Evolutionary conservation across 352 stramenopile genomes (phyloP).

Genomic region (Phytopythium delawarense): DNA sequence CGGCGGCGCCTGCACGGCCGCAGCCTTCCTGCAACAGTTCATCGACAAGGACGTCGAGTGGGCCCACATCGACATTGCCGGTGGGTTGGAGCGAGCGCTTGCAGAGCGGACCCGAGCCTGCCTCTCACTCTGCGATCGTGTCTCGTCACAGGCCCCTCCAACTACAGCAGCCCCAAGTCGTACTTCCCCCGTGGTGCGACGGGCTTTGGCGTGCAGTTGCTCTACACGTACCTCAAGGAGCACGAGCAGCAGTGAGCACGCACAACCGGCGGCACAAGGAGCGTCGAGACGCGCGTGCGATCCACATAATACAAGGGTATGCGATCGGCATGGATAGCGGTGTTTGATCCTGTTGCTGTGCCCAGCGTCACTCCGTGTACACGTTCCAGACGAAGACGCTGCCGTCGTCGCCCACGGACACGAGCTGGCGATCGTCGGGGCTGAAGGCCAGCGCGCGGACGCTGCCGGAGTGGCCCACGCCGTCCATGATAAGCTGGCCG

Average conservation of each 20-base stretch:
- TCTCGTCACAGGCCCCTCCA: slow-evolving; percentile 35
- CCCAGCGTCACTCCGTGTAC: slow-evolving; percentile 42
- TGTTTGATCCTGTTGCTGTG: slow-evolving; percentile 7
- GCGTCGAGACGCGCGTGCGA: not conserved
- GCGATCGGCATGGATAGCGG: slow-evolving; percentile 2
- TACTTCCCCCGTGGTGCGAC: slow-evolving; percentile 85
- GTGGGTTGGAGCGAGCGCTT: slow-evolving; percentile 10
- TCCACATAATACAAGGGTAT: not conserved
- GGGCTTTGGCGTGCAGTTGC: slow-evolving; percentile 84
- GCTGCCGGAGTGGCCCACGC: slow-evolving; percentile 72
- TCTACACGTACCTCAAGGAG: slow-evolving; percentile 84
- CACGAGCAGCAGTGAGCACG: slow-evolving; percentile 39
- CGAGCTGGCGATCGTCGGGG: slow-evolving; percentile 89
- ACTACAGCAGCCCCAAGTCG: slow-evolving; percentile 78
- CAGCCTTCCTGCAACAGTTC: slow-evolving; percentile 89
- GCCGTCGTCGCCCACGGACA: slow-evolving; percentile 89
- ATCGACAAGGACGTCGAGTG: slow-evolving; percentile 82
- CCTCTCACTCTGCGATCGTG: slow-evolving; percentile 1
- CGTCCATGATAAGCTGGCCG: slow-evolving; percentile 61
- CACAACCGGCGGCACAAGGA: not conserved
- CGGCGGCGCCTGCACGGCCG: slow-evolving; percentile 78
- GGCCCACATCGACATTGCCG: slow-evolving; percentile 90
- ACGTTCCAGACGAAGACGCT: slow-evolving; percentile 93
- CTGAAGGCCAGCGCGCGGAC: slow-evolving; percentile 82
- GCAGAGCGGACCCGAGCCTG: no score